Percentiles rank a stretch among this genome's conserved stretches.
Conservation (phyloP, 371 early-diverging fungal genomes). For the Mortierella sp. region DNA sequence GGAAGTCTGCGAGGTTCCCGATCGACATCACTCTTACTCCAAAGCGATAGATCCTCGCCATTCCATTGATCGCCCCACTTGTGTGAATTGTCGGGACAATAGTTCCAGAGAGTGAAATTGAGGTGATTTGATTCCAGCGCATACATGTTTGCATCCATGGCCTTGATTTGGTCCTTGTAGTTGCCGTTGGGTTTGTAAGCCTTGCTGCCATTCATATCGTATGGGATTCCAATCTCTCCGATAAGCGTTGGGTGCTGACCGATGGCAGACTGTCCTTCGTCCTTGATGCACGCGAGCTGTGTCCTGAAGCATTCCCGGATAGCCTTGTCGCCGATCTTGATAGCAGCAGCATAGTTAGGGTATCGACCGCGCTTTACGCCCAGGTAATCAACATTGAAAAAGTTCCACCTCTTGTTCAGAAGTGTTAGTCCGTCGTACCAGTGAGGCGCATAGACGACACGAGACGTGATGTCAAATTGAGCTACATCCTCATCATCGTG, state of each 20-base stretch:
- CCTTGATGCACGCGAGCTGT: constrained; percentile 64
- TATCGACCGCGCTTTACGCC: constrained; percentile 75
- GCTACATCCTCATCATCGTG: constrained; percentile 52
- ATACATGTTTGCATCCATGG: constrained; percentile 76
- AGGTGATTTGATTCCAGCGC: constrained; percentile 72
- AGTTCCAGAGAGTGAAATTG: constrained; percentile 76
- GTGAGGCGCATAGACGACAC: constrained; percentile 77
- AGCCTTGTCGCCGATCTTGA: constrained; percentile 69
- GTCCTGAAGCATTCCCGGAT: constrained; percentile 70
- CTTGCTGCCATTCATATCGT: constrained; percentile 67
- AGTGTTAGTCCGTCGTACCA: constrained; percentile 83
- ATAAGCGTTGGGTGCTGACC: constrained; percentile 68
- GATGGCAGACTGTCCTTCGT: constrained; percentile 62
- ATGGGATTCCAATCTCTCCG: constrained; percentile 83
- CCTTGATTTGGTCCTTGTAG: constrained; percentile 67
- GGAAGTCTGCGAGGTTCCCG: constrained; percentile 20
- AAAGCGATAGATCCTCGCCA: constrained; percentile 74
- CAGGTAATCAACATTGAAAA: constrained; percentile 73
- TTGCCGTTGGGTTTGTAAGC: constrained; percentile 55
- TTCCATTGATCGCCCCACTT: constrained; percentile 80
- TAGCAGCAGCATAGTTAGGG: constrained; percentile 62
- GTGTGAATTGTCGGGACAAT: constrained; percentile 68
- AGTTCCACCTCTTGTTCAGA: constrained; percentile 74
- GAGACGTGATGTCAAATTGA: constrained; percentile 51
- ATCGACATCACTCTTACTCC: constrained; percentile 32